Conservation (phyloP, 140 eudicot species). For the Cichorium intybus region DNA sequence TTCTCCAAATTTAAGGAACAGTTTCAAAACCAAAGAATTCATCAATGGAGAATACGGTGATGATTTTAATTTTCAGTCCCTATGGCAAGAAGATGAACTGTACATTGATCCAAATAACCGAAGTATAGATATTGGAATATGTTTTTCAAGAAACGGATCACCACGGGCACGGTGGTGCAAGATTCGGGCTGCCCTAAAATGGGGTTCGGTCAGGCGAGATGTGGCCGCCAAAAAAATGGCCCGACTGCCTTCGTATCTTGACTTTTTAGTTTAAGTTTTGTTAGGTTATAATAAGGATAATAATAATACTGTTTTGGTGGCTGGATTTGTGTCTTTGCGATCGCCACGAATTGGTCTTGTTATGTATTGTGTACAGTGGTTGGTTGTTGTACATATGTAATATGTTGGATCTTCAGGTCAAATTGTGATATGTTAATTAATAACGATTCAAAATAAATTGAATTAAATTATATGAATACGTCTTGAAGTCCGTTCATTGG, state of each 20-base stretch:
- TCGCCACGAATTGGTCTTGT: conserved; percentile 20
- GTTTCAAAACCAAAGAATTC: conserved; percentile 30
- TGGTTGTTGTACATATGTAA: conserved; percentile 15
- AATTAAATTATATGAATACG: too few relatives aligned
- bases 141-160: conserved; percentile 36
- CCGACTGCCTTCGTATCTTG: conserved; percentile 13
- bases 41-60: conserved; percentile 16
- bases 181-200: conserved; percentile 73
- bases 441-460: not conserved
- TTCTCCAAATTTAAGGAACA: conserved; percentile 30
- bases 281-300: too few relatives aligned
- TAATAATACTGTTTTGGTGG: too few relatives aligned
- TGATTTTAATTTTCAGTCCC: conserved; percentile 29
- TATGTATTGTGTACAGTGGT: conserved; percentile 4
- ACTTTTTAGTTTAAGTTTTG: conserved; percentile 9
- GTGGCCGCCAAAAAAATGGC: conserved; percentile 46
- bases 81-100: conserved; percentile 44
- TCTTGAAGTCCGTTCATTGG: too few relatives aligned
- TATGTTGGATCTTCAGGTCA: not conserved
- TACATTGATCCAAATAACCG: conserved; percentile 32
- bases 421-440: not conserved
- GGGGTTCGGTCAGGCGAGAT: conserved; percentile 48
- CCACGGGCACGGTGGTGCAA: conserved; percentile 76
- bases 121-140: conserved; percentile 30
- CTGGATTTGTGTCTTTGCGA: conserved; percentile 25